Conservation (phyloP, 208 protist genomes). For the Angomonas ambiguus region DNA sequence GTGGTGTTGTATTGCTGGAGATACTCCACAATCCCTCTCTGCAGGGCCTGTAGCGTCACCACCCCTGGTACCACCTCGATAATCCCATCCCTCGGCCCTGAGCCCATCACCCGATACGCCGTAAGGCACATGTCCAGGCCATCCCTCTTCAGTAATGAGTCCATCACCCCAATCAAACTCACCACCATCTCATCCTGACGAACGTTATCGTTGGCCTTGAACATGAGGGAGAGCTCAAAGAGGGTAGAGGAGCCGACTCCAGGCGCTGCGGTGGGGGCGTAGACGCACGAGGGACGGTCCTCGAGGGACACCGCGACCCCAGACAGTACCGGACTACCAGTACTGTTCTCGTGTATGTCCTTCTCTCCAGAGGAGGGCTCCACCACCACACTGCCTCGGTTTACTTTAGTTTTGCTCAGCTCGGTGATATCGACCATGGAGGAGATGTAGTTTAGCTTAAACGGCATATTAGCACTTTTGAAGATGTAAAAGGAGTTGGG, state of each 20-base stretch:
- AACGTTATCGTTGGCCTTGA: slow-evolving; percentile 95
- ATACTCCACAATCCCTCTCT: slow-evolving; percentile 65
- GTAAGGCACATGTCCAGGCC: slow-evolving; percentile 93
- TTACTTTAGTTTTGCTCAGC: neutral
- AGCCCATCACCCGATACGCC: slow-evolving; percentile 91
- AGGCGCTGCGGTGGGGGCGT: neutral
- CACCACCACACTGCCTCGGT: neutral
- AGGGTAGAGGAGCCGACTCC: neutral
- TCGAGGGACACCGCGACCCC: neutral
- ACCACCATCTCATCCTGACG: slow-evolving; percentile 98
- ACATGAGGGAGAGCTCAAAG: slow-evolving; percentile 60
- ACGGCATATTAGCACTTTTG: slow-evolving; percentile 79
- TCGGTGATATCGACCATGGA: neutral
- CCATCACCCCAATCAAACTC: slow-evolving; percentile 89
- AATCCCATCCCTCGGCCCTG: slow-evolving; percentile 63
- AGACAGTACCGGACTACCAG: neutral
- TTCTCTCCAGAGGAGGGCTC: neutral
- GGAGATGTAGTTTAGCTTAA: slow-evolving; percentile 39
- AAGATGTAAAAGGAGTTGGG: slow-evolving; percentile 65
- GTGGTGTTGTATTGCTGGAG: slow-evolving; percentile 75
- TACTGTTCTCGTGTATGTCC: neutral
- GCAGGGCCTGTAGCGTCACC: slow-evolving; percentile 73
- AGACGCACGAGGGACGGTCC: neutral
- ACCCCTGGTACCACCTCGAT: slow-evolving; percentile 84
- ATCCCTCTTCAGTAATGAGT: slow-evolving; percentile 88